Percentiles rank a stretch among this genome's conserved stretches.
phyloP scores from a whole-genome alignment of 2,329 filamentous ascomycete species.

The Phialemoniopsis sp. region DNA sequence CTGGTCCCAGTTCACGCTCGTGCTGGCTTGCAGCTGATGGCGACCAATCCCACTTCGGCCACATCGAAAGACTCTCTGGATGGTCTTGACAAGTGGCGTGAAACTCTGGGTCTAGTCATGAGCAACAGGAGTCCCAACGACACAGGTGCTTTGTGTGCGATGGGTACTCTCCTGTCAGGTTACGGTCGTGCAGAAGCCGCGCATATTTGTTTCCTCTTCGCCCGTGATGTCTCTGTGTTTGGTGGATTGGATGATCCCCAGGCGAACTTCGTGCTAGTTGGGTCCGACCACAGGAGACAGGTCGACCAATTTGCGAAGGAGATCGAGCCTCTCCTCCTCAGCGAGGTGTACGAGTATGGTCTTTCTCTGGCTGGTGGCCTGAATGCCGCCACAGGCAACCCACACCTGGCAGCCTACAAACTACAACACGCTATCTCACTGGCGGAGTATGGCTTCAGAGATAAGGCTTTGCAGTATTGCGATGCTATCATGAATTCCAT shows the following conservation, averaged over 20 bases:
- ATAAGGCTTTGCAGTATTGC: slow-evolving; percentile 87
- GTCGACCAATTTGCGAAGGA: slow-evolving; percentile 73
- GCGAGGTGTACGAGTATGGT: slow-evolving; percentile 92
- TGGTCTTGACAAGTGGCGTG: slow-evolving; percentile 89
- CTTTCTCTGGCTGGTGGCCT: slow-evolving; percentile 64
- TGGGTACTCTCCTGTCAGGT: slow-evolving; percentile 76
- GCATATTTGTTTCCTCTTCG: slow-evolving; percentile 91
- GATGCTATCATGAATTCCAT: slow-evolving; percentile 76
- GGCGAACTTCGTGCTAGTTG: slow-evolving; percentile 71
- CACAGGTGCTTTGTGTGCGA: slow-evolving; percentile 67
- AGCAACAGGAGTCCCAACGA: slow-evolving; percentile 86
- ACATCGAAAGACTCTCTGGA: slow-evolving; percentile 70
- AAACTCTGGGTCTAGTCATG: slow-evolving; percentile 80
- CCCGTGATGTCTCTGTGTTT: slow-evolving; percentile 65
- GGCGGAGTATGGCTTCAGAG: slow-evolving; percentile 76
- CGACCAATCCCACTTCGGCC: slow-evolving; percentile 59
- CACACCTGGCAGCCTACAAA: slow-evolving; percentile 89
- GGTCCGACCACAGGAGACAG: slow-evolving; percentile 73
- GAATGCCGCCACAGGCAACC: slow-evolving; percentile 53
- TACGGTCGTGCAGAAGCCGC: slow-evolving; percentile 90
- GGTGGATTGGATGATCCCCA: slow-evolving; percentile 79
- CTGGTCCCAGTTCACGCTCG: slow-evolving; percentile 90
- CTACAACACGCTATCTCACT: slow-evolving; percentile 80
- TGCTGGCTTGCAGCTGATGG: slow-evolving; percentile 87
- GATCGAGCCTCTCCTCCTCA: slow-evolving; percentile 84